phyloP scores from a whole-genome alignment of 164 flowering plant genomes.

The Echeveria elegans region DNA sequence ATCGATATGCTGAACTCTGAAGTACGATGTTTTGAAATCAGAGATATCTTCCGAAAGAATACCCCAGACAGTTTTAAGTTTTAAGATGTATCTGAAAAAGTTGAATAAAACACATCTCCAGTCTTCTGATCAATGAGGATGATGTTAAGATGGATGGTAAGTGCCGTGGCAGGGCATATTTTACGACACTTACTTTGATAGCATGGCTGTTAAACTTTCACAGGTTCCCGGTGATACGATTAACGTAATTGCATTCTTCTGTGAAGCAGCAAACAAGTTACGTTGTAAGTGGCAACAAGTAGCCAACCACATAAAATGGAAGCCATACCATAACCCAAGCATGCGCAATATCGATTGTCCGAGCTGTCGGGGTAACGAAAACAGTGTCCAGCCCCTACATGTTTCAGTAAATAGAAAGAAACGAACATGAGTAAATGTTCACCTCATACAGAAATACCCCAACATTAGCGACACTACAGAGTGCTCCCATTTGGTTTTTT shows the following conservation, averaged over 20 bases:
- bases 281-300: background rate
- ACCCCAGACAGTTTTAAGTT: background rate
- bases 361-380: constrained; percentile 84
- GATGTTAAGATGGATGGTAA: background rate
- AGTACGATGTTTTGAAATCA: too few species aligned
- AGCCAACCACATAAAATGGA: background rate
- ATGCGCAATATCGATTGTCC: constrained; percentile 80
- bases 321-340: constrained; percentile 79
- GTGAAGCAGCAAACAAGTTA: constrained; percentile 15
- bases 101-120: background rate
- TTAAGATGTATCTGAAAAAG: background rate
- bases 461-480: background rate
- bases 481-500: background rate
- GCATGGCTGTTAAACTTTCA: constrained; percentile 56
- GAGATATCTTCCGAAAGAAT: too few species aligned
- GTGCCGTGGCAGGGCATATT: background rate
- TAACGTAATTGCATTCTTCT: constrained; percentile 69
- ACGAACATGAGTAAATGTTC: constrained; percentile 11
- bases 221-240: constrained; percentile 61
- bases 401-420: constrained; percentile 10
- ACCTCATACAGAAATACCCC: background rate
- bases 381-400: constrained; percentile 86
- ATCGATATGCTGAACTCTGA: too few species aligned
- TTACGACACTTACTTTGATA: constrained; percentile 48
- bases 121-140: constrained; percentile 3